Evolutionary conservation across 768 basidiomycete genomes (phyloP).

Genomic region (Udeniomyces megalosporus): DNA sequence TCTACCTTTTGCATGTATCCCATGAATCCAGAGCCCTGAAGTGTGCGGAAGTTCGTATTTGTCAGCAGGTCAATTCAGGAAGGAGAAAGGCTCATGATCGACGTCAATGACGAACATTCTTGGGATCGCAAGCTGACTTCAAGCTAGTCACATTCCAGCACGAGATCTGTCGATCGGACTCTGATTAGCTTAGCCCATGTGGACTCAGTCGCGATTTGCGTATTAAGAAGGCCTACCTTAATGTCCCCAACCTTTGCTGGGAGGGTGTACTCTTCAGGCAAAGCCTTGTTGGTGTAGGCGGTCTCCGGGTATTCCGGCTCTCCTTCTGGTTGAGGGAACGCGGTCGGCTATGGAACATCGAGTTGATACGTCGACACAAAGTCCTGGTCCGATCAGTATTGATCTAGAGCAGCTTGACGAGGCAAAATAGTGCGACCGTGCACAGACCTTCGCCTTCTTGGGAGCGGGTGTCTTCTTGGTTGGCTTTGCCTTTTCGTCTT

Average conservation of each 20-base stretch:
- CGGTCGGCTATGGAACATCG: too few relatives aligned
- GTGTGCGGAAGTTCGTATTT: too few relatives aligned
- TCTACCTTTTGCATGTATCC: constrained; percentile 12
- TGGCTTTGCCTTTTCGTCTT: too few relatives aligned
- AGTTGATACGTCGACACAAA: too few relatives aligned
- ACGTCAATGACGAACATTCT: not conserved
- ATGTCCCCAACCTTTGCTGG: constrained; percentile 3
- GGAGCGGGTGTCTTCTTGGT: too few relatives aligned
- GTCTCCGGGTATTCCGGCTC: not conserved
- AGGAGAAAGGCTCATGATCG: not conserved
- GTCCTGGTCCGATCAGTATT: too few relatives aligned
- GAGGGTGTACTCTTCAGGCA: not conserved
- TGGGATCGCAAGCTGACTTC: constrained; percentile 10
- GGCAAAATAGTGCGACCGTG: too few relatives aligned
- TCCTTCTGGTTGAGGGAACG: too few relatives aligned
- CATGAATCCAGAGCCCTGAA: constrained; percentile 9
- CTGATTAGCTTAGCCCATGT: not conserved
- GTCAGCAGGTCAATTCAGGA: not conserved
- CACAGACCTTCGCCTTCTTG: too few relatives aligned
- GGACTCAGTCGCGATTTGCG: not conserved
- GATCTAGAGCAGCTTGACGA: too few relatives aligned
- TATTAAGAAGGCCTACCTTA: not conserved
- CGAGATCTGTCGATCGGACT: not conserved
- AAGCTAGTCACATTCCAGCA: constrained; percentile 11
- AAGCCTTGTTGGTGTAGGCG: constrained; percentile 11